These are phyloP conservation scores for Boletellus sp. DNA, from an alignment of 768 basidiomycete genomes.

Conservation along the genomic window DNA sequence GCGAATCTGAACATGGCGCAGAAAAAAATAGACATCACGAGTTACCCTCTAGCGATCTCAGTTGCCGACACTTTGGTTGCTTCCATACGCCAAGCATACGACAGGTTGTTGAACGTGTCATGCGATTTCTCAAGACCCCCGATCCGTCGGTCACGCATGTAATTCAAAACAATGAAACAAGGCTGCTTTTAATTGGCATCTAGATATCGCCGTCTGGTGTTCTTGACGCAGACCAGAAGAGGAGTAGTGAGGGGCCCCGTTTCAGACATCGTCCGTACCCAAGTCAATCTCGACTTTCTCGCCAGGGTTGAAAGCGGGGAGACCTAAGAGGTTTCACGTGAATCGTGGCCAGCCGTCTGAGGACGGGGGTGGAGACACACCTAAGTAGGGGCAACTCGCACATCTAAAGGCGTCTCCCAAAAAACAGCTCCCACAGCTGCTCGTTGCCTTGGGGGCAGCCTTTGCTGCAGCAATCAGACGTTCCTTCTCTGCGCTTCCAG, in stretches of 20 bases:
- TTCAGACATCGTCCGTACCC: constrained; percentile 83
- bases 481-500: constrained; percentile 58
- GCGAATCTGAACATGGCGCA: too few relatives aligned
- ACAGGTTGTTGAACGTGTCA: background rate
- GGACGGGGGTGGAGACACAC: constrained; percentile 46
- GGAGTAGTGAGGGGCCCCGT: background rate
- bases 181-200: background rate
- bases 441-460: constrained; percentile 82
- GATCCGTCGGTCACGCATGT: background rate
- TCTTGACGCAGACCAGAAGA: background rate
- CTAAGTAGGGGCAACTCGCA: constrained; percentile 91
- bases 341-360: constrained; percentile 7
- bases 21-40: too few relatives aligned
- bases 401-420: constrained; percentile 98
- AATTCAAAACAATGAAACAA: background rate
- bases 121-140: constrained; percentile 1
- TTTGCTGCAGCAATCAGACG: constrained; percentile 62
- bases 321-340: constrained; percentile 50
- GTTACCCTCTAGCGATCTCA: too few relatives aligned
- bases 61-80: background rate
- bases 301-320: constrained; percentile 97
- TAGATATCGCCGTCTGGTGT: background rate
- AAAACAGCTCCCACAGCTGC: constrained; percentile 97
- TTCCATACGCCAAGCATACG: background rate
- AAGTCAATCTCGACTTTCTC: constrained; percentile 94